Conservation (phyloP, 768 basidiomycete species). For the Boletus fagicola region DNA sequence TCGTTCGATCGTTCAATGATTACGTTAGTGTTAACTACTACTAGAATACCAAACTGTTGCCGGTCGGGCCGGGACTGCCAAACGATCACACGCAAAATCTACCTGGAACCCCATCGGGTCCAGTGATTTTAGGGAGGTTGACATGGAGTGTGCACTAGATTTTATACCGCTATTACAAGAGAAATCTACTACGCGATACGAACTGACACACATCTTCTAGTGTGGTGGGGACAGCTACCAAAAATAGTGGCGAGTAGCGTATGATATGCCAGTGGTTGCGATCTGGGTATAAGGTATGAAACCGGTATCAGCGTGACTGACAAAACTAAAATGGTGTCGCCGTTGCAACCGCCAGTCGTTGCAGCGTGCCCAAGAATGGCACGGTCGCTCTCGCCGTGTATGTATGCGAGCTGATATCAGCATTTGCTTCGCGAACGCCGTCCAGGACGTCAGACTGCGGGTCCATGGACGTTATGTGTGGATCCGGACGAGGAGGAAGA, state of each 20-base stretch:
- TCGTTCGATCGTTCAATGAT: too few species aligned
- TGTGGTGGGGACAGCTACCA: background rate
- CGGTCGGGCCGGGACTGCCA: background rate
- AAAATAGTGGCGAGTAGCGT: background rate
- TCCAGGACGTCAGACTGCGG: background rate
- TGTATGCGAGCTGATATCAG: background rate
- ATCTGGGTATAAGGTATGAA: background rate
- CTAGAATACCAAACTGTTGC: too few species aligned
- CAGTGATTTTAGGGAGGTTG: background rate
- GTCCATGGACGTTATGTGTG: too few species aligned
- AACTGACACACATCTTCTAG: background rate
- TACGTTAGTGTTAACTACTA: too few species aligned
- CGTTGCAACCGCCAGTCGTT: background rate
- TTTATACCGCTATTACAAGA: background rate
- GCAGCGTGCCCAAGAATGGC: background rate
- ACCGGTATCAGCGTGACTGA: background rate
- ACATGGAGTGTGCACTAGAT: background rate
- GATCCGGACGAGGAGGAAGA: slow-evolving; percentile 10
- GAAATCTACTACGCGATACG: background rate
- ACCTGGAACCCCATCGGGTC: background rate
- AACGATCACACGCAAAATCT: background rate
- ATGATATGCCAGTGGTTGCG: background rate
- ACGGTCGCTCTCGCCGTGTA: background rate
- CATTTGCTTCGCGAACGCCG: background rate
- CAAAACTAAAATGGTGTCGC: background rate